Percentiles rank a stretch among this genome's conserved stretches.
Conservation (phyloP, 305 asterid species). For the Fraxinus xanthoxyloides region DNA sequence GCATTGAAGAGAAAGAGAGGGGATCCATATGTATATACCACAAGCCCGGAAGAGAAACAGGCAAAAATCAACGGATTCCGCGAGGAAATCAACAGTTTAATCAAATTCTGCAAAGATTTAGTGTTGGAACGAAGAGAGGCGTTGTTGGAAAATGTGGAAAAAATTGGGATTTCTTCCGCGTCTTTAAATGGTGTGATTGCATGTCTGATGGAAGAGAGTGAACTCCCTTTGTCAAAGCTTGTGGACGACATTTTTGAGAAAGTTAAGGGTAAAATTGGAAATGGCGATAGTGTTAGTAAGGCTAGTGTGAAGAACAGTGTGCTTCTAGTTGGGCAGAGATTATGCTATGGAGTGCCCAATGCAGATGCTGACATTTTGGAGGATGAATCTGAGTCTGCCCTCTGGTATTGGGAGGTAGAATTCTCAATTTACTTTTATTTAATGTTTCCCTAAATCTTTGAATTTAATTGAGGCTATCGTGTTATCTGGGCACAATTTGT, state of each 20-base stretch:
- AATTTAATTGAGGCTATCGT: not conserved
- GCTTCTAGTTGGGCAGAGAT: slow-evolving; percentile 69
- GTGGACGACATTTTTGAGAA: slow-evolving; percentile 61
- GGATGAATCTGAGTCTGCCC: slow-evolving; percentile 68
- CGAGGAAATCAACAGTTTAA: slow-evolving; percentile 47
- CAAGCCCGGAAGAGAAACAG: slow-evolving; percentile 41
- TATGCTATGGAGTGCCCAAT: slow-evolving; percentile 55
- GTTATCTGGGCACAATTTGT: not conserved
- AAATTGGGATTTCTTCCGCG: slow-evolving; percentile 21
- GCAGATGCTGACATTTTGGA: slow-evolving; percentile 86
- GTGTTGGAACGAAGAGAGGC: slow-evolving; percentile 28
- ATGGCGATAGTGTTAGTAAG: slow-evolving; percentile 36
- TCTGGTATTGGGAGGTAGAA: slow-evolving; percentile 96
- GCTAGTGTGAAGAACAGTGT: slow-evolving; percentile 72
- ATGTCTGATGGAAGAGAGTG: slow-evolving; percentile 77
- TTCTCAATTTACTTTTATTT: not conserved
- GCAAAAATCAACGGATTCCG: slow-evolving; percentile 38
- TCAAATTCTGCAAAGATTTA: slow-evolving; percentile 37
- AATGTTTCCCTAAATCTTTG: not conserved
- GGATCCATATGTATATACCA: slow-evolving; percentile 16
- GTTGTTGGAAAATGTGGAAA: slow-evolving; percentile 32
- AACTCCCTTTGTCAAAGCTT: slow-evolving; percentile 66
- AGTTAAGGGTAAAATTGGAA: slow-evolving; percentile 39
- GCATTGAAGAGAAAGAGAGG: slow-evolving; percentile 50
- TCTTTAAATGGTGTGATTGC: slow-evolving; percentile 51